Base-by-base conservation (phyloP, 176 grass and related monocot species). In the Oryza brachyantha region DNA sequence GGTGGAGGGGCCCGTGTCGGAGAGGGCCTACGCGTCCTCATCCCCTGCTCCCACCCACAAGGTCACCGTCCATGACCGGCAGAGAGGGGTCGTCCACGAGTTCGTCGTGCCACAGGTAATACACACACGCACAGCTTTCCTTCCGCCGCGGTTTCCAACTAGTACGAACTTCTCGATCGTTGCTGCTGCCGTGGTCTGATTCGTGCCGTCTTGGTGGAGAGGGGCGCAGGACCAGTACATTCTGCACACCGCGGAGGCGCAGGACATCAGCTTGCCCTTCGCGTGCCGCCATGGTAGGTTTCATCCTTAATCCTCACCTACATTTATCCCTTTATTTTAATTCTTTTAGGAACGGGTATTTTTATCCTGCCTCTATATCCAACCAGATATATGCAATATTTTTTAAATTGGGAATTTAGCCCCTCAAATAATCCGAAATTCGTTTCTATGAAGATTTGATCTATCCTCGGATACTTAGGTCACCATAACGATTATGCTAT, bases 61-160 rank as follows among this genome's bases (percentile, higher is more conserved):
- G 61, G 96, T 98, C 74, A 98, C 87, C 45, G 96, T 98, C 67
- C 96, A 93, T 36, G 92, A 98, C 66, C 92, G 92, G 16, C 77
- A 93, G 81, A 85, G 90, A 32, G 92, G 92, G 7, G 87, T 93
- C 61, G 84, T 90, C 40, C 88, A 98, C 77, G 65, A 98, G 43
- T 98, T 98, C 87, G 22, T 90, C 43, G 96, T 98, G 38, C 92
- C 96, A 68, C 92, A 98, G 92, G 95, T 98, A 86, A n/a, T n/a
- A n/a, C n/a, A n/a, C n/a, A n/a, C n/a, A n/a, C 21, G 0, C 10
- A 12, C 59, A 0, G 11, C 10, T 12, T 2, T 10, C n/a, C n/a
- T n/a, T n/a, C n/a, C n/a, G 12, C n/a, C n/a, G 27, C 31, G n/a
- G 10, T 45, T 73, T 77, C 36, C 26, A 25, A 14, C 64, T 36